Percentiles rank a stretch among this genome's conserved stretches.
Evolutionary conservation across 306 rosid species (phyloP).

Genomic region (Elaeagnus macrophylla): DNA sequence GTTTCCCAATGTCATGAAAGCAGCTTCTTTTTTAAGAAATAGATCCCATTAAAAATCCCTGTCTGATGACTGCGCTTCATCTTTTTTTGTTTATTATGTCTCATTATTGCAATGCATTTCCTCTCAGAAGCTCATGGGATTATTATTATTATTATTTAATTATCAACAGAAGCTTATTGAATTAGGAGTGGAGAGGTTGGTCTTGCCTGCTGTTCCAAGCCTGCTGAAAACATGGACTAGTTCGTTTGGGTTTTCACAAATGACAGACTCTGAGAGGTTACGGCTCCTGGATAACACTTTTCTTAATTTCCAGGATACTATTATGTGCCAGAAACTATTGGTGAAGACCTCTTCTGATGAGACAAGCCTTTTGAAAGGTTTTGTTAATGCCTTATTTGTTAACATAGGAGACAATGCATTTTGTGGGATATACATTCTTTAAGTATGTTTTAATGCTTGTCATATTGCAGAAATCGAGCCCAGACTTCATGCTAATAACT

Average conservation of each 20-base stretch:
- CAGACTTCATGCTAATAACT: conserved; percentile 13
- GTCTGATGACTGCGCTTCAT: too few relatives aligned
- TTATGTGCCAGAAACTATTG: conserved; percentile 74
- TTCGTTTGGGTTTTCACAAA: conserved; percentile 60
- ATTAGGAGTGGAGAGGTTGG: conserved; percentile 67
- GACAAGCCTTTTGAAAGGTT: conserved; percentile 27
- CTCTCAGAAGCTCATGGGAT: not conserved
- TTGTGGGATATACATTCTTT: conserved; percentile 7
- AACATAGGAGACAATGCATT: not conserved
- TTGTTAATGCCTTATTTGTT: not conserved
- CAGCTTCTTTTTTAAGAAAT: too few relatives aligned
- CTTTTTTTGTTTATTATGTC: not conserved
- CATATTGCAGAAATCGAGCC: conserved; percentile 29
- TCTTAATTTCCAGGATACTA: conserved; percentile 64
- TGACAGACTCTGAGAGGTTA: conserved; percentile 52
- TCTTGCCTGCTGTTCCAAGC: conserved; percentile 74
- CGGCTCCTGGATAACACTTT: conserved; percentile 57
- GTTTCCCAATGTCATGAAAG: too few relatives aligned
- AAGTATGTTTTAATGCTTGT: not conserved
- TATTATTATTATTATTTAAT: conserved; percentile 2
- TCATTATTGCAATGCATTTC: not conserved
- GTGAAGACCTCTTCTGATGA: conserved; percentile 22
- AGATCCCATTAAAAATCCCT: too few relatives aligned
- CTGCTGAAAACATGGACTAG: conserved; percentile 69
- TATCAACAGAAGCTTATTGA: conserved; percentile 55